A percentile compares a stretch with the other conserved stretches of the same genome.
Conservation (phyloP, 108 stramenopile genomes). For the Chaetoceros tenuissimus region DNA sequence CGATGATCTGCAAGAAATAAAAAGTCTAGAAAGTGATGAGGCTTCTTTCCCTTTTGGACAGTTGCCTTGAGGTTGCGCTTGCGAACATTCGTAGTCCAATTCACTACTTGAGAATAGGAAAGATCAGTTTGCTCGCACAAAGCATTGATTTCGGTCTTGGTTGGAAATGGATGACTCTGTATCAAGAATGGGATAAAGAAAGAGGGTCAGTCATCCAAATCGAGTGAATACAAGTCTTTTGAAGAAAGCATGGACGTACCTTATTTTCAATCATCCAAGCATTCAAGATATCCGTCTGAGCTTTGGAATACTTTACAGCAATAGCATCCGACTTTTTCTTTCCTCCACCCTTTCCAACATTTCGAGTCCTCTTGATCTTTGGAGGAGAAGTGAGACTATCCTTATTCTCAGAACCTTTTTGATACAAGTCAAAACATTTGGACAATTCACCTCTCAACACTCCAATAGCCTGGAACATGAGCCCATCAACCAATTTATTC, state of each 20-base stretch:
- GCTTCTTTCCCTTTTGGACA: conserved; percentile 37
- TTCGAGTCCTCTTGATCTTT: background rate
- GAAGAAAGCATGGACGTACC: conserved; percentile 16
- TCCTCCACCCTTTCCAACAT: background rate
- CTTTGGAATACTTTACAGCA: conserved; percentile 48
- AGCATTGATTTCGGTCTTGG: conserved; percentile 5
- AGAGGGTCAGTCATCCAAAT: conserved; percentile 7
- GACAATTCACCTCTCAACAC: too few species aligned
- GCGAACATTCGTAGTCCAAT: conserved; percentile 49
- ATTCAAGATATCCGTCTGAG: conserved; percentile 48
- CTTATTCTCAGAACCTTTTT: too few species aligned
- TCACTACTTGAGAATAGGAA: conserved; percentile 20
- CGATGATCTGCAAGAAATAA: conserved; percentile 47
- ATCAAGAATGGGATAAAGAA: background rate
- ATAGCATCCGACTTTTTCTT: conserved; percentile 7
- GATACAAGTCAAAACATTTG: too few species aligned
- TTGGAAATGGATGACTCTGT: conserved; percentile 10
- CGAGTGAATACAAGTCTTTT: conserved; percentile 4
- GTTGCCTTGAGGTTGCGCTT: conserved; percentile 47
- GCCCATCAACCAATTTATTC: too few species aligned
- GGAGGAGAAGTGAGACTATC: background rate
- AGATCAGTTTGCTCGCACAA: conserved; percentile 10
- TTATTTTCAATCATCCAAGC: conserved; percentile 54
- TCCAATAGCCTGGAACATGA: too few species aligned
- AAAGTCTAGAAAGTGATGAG: conserved; percentile 53